A percentile compares a stretch with the other conserved stretches of the same genome.
These are phyloP conservation scores for Fonsecaea multimorphosa DNA, from an alignment of 2,329 filamentous ascomycete genomes.

Conservation along the genomic window DNA sequence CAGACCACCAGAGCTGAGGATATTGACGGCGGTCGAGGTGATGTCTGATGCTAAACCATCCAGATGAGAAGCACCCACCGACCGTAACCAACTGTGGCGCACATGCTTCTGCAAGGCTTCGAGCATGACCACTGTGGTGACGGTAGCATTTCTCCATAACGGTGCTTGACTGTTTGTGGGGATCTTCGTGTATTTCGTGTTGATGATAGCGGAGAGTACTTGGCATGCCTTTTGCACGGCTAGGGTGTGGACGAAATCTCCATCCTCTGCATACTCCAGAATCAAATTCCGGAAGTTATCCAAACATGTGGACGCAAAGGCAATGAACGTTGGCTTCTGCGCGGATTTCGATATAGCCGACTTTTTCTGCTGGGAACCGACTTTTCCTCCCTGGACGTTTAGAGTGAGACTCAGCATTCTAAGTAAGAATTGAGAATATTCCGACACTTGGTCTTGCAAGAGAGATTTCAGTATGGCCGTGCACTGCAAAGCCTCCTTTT, in stretches of 20 bases:
- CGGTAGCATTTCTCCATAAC: constrained; percentile 82
- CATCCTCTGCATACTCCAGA: constrained; percentile 23
- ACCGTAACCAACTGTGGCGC: neutral
- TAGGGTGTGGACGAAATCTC: constrained; percentile 20
- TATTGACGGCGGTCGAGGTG: constrained; percentile 69
- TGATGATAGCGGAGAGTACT: constrained; percentile 72
- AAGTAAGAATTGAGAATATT: constrained; percentile 73
- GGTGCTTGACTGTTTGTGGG: constrained; percentile 72
- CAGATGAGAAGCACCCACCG: constrained; percentile 9
- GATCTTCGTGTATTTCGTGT: constrained; percentile 79
- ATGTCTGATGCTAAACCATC: constrained; percentile 49
- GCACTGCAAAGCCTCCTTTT: constrained; percentile 31
- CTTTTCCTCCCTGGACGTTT: constrained; percentile 36
- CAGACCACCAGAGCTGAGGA: constrained; percentile 68
- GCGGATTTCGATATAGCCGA: constrained; percentile 26
- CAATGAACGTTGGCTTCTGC: constrained; percentile 77
- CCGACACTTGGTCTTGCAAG: constrained; percentile 60
- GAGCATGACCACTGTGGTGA: constrained; percentile 69
- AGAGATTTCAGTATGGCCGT: constrained; percentile 34
- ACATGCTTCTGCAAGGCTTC: constrained; percentile 46
- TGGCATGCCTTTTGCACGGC: constrained; percentile 61
- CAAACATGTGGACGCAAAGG: constrained; percentile 65
- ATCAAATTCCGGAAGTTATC: constrained; percentile 29
- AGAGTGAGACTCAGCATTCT: constrained; percentile 77
- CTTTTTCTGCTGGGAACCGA: constrained; percentile 21